Evolutionary conservation across 2,329 filamentous ascomycete genomes (phyloP).

Genomic region (Aspergillus fischeri): DNA sequence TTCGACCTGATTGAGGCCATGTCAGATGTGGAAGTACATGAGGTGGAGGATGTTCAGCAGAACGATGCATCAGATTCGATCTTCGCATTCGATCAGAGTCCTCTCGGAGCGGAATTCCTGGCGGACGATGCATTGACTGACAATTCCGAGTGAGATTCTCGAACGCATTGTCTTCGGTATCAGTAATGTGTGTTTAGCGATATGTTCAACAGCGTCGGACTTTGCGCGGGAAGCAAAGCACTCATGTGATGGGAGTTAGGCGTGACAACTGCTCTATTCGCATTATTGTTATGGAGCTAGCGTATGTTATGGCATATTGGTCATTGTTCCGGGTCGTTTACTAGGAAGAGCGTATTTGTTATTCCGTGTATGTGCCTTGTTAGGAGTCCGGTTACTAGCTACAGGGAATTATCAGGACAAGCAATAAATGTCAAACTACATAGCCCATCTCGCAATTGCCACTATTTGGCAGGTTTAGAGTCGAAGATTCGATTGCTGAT

Average conservation of each 20-base stretch:
- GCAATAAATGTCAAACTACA: not conserved
- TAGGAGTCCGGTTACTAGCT: not conserved
- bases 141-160: not conserved
- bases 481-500: too few species aligned
- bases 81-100: not conserved
- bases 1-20: conserved; percentile 26
- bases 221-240: not conserved
- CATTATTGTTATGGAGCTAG: not conserved
- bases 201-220: not conserved
- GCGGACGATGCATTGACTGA: not conserved
- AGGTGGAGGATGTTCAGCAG: conserved; percentile 11
- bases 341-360: not conserved
- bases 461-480: too few species aligned
- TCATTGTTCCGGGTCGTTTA: not conserved
- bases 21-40: not conserved
- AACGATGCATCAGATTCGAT: not conserved
- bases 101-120: not conserved
- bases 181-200: not conserved
- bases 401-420: not conserved
- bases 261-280: not conserved
- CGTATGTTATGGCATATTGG: not conserved
- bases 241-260: not conserved
- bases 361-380: not conserved
- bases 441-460: too few species aligned
- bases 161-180: not conserved